Conservation (phyloP, 2,329 filamentous ascomycete species). For the Claviceps paspali region DNA sequence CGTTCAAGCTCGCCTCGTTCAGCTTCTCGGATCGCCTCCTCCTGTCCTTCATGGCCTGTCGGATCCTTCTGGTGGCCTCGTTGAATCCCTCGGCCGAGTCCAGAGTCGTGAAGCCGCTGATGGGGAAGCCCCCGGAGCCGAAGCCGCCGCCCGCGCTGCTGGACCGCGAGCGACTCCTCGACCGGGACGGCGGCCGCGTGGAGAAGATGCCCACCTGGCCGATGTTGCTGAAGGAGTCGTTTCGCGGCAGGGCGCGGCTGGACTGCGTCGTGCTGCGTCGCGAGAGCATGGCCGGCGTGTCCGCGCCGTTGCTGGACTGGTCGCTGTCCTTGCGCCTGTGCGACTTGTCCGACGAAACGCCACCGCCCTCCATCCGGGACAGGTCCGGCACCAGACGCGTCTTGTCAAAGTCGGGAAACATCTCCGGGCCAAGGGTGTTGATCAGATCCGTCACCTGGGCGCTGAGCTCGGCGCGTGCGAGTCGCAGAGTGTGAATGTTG, state of each 20-base stretch:
- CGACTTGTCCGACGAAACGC: conserved; percentile 7
- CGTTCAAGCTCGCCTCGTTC: conserved; percentile 21
- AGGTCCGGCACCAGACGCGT: conserved; percentile 51
- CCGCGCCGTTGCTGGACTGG: conserved; percentile 24
- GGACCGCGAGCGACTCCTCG: conserved; percentile 52
- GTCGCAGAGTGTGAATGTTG: conserved; percentile 63
- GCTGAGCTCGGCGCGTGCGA: conserved; percentile 57
- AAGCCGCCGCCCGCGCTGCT: conserved; percentile 51
- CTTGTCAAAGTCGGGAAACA: conserved; percentile 91
- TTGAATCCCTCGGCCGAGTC: conserved; percentile 59
- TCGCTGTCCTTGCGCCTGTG: conserved; percentile 32
- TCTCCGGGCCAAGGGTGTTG: conserved; percentile 86
- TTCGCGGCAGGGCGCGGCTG: conserved; percentile 51
- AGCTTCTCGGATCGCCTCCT: conserved; percentile 37
- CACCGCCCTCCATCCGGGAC: conserved; percentile 21
- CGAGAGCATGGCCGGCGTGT: conserved; percentile 21
- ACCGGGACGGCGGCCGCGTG: conserved; percentile 71
- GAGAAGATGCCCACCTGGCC: conserved; percentile 81
- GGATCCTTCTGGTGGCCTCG: conserved; percentile 70
- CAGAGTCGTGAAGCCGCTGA: conserved; percentile 54
- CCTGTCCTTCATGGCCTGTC: conserved; percentile 61
- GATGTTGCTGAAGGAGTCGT: conserved; percentile 89
- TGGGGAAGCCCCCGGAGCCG: conserved; percentile 44
- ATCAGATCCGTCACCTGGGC: conserved; percentile 78
- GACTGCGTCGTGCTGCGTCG: conserved; percentile 38